Base-by-base conservation (phyloP, 495 filamentous ascomycete species). In the Neurospora sp. region DNA sequence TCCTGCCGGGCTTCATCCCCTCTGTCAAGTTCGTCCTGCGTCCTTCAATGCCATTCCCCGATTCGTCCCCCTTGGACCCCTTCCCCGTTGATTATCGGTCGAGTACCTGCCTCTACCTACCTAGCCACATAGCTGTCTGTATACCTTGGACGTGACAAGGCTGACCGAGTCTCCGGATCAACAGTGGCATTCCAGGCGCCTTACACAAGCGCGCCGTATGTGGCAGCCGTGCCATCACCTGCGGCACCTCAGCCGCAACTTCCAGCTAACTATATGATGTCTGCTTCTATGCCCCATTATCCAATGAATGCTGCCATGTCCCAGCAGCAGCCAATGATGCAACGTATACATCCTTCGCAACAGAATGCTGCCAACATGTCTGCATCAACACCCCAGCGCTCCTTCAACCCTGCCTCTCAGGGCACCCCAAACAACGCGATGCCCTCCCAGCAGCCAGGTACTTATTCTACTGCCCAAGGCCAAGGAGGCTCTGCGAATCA, bases 151-250 rank as follows among this genome's bases (percentile, higher is more conserved):
- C 53, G 27, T 65, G 53, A 35, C 18, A 44, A 74, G 70, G 70
- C 77, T 74, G 72, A 77, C 77, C 31, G 40, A 70, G 71, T 27
- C 40, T 38, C 71, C 53, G 53, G 53, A 65, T 48, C 69, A 22
- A 48, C 79, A 87, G 86, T 87, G 82, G 76, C 85, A 71, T 89
- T 85, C 74, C 87, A 87, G 77, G 80, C 83, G 37, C 83, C 86
- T 40, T 89, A 86, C 75, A 81, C 86, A 12, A 81, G 80, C 76
- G 83, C 86, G 38, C 82, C 87, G 7, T 88, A 87, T 74, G 84
- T 81, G 44, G 77, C 82, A 40, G 82, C 76, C 41, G 74, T 85
- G 22, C 82, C 83, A 9, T 78, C 82, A 12, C 83, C 84, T 10
- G 80, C 83, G 70, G 79, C 80, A 71, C 79, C 81, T 68, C 83